phyloP scores from a whole-genome alignment of 2,329 filamentous ascomycete species.

The Microsporum audouinii region DNA sequence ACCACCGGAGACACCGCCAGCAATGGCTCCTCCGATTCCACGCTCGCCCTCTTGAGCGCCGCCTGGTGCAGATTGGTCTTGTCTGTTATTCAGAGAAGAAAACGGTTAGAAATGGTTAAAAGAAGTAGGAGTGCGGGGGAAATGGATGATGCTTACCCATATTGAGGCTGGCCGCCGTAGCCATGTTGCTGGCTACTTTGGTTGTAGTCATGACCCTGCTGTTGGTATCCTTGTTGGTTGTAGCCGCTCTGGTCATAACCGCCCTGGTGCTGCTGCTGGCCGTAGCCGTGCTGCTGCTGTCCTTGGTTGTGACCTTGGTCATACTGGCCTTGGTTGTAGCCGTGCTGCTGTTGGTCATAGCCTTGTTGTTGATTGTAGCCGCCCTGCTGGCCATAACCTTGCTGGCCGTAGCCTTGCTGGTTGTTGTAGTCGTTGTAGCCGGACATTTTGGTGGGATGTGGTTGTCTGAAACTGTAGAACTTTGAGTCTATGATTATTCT shows the following conservation, averaged over 20 bases:
- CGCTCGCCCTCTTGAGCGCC: constrained; percentile 35
- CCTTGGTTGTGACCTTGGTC: constrained; percentile 21
- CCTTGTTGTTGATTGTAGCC: constrained; percentile 14
- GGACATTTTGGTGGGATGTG: constrained; percentile 10
- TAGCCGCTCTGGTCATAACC: constrained; percentile 17
- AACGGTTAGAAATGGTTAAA: background rate
- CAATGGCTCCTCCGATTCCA: constrained; percentile 37
- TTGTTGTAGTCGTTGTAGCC: constrained; percentile 20
- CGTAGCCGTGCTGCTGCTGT: constrained; percentile 17
- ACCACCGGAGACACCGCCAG: constrained; percentile 37
- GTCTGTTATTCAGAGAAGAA: constrained; percentile 8
- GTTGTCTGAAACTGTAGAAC: background rate
- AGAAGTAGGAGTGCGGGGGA: background rate
- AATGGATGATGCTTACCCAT: constrained; percentile 3
- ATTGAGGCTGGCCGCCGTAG: constrained; percentile 9
- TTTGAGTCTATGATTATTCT: background rate
- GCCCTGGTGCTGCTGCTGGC: constrained; percentile 16
- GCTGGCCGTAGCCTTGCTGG: constrained; percentile 20
- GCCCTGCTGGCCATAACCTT: constrained; percentile 13
- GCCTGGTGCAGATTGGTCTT: constrained; percentile 22
- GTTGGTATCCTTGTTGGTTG: constrained; percentile 13
- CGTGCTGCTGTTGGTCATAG: constrained; percentile 10
- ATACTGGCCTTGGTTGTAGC: constrained; percentile 11
- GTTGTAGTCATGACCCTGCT: constrained; percentile 12
- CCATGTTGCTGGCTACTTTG: constrained; percentile 4